These are phyloP conservation scores for Fusarium continuum DNA, from an alignment of 2,329 filamentous ascomycete species.

Conservation along the genomic window DNA sequence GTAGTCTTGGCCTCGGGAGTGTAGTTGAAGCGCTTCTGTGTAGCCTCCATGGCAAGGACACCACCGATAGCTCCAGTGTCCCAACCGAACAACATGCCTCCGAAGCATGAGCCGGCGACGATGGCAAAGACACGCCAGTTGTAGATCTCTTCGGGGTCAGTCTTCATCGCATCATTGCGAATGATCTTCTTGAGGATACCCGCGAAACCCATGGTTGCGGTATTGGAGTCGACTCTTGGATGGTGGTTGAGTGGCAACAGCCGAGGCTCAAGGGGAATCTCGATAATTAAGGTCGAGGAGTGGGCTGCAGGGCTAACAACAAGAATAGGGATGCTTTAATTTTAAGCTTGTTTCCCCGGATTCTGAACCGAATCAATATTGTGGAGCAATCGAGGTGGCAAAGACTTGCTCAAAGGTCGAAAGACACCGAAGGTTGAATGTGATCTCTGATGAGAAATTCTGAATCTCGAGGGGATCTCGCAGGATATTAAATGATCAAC, in stretches of 20 bases:
- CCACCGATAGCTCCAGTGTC: slow-evolving; percentile 74
- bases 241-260: slow-evolving; percentile 3
- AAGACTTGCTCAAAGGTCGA: slow-evolving; percentile 8
- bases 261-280: not conserved
- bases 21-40: slow-evolving; percentile 58
- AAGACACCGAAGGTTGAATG: slow-evolving; percentile 20
- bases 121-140: slow-evolving; percentile 74
- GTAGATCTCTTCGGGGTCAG: slow-evolving; percentile 73
- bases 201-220: slow-evolving; percentile 50
- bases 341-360: slow-evolving; percentile 35
- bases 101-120: slow-evolving; percentile 73
- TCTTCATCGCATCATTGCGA: slow-evolving; percentile 76
- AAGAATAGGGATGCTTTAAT: slow-evolving; percentile 19
- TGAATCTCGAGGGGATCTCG: slow-evolving; percentile 29
- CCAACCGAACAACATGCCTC: slow-evolving; percentile 64
- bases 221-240: slow-evolving; percentile 5
- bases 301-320: slow-evolving; percentile 1
- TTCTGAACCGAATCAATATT: slow-evolving; percentile 7
- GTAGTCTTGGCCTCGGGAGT: slow-evolving; percentile 54
- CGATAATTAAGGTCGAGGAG: too few species aligned
- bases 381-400: slow-evolving; percentile 7
- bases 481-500: slow-evolving; percentile 40
- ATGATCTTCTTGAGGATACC: slow-evolving; percentile 64
- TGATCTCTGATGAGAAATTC: slow-evolving; percentile 16
- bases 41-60: slow-evolving; percentile 68